These are phyloP conservation scores for Talaromyces sp. DNA, from an alignment of 2,329 filamentous ascomycete genomes.

Conservation along the genomic window DNA sequence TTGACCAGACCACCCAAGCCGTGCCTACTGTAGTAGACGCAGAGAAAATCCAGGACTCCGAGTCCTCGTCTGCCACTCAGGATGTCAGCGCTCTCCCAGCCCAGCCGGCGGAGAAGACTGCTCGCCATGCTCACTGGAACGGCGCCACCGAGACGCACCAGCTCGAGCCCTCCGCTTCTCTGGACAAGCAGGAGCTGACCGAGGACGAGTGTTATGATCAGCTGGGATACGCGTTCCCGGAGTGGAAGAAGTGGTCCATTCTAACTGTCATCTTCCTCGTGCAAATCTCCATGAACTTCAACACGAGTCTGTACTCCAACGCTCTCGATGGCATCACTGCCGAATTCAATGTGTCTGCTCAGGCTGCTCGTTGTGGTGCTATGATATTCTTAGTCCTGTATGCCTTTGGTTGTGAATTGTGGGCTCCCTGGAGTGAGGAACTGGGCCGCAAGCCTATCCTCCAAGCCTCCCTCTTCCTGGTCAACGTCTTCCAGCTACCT, in stretches of 20 bases:
- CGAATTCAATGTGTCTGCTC: constrained; percentile 62
- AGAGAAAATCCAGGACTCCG: constrained; percentile 25
- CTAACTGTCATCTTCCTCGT: constrained; percentile 68
- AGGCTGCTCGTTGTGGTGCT: constrained; percentile 66
- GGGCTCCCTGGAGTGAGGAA: constrained; percentile 85
- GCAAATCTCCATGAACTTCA: constrained; percentile 74
- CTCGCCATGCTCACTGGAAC: constrained; percentile 15
- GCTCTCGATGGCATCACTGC: constrained; percentile 59
- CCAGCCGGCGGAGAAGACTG: constrained; percentile 11
- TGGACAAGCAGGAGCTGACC: constrained; percentile 33
- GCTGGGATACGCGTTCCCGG: constrained; percentile 58
- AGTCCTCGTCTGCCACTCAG: constrained; percentile 28
- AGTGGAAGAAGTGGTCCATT: constrained; percentile 66
- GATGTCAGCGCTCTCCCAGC: constrained; percentile 13
- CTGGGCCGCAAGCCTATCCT: constrained; percentile 71
- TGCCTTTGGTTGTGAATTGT: constrained; percentile 80
- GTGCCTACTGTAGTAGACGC: background rate
- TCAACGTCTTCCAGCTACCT: constrained; percentile 72
- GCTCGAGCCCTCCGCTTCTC: constrained; percentile 19
- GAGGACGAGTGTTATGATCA: constrained; percentile 61
- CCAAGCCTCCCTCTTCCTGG: constrained; percentile 65
- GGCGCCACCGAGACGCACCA: constrained; percentile 15
- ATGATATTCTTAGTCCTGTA: constrained; percentile 75
- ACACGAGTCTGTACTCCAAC: constrained; percentile 69
- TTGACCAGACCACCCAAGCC: background rate